Evolutionary conservation across 164 flowering plant genomes (phyloP).

Genomic region (Vitis vinifera): ASM3070453v1 NC_081818.1:1737001-1737500

Average conservation of each 20-base stretch:
- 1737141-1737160: neutral
- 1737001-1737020: too few species aligned
- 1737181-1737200: neutral
- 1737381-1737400: neutral
- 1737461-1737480: neutral
- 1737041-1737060: neutral
- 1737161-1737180: neutral
- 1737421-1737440: neutral
- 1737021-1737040: too few species aligned
- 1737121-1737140: too few species aligned
- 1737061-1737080: neutral
- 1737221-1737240: neutral
- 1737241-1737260: constrained; percentile 3
- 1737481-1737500: neutral
- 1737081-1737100: neutral
- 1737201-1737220: neutral
- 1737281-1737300: constrained; percentile 69
- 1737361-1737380: neutral
- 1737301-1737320: constrained; percentile 61
- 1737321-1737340: constrained; percentile 36
- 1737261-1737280: constrained; percentile 56
- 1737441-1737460: neutral
- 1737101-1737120: too few species aligned
- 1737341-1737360: constrained; percentile 28
- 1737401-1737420: neutral